Evolutionary conservation across 345 rosid genomes (phyloP), one percentile per base, ranked within the genome.

Genomic region (Linum usitatissimum): DNA sequence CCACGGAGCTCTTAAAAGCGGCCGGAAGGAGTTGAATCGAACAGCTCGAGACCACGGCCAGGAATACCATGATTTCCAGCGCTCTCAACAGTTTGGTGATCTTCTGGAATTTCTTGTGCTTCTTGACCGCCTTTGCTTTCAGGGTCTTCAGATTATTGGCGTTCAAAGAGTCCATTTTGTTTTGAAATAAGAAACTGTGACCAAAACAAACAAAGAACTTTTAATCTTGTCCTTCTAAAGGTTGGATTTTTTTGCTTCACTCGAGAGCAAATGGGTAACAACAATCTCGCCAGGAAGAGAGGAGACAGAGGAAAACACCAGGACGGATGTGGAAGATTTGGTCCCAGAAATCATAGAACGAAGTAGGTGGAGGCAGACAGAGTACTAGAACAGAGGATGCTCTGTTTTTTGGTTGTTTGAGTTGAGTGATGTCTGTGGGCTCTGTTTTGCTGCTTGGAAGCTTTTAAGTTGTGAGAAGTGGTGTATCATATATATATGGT

Each of bases 131-230:
- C 53, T 82, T 85, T 3, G 85, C 70, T 73, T 86, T 84, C 80
- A 69, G 78, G 55, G 77, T 62, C 70, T 81, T 85, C 45, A 83
- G 57, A 71, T 83, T 74, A 28, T 63, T 74, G 59, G 74, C 54
- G 62, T 78, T 64, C 63, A 86, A 68, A 0, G 96, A 66, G 62
- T 86, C 88, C 99, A 87, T 93, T 53, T 36, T 45, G 15, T 93
- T 53, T 36, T 45, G 15, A 12, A 23, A 23, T 23, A 23, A 23
- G 15, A 10, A 10, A 10, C 4, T 13, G 0, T 10, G 51, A 3
- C 4, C 15, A 12, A 42, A 45, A 45, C 14, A 45, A 45, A 15
- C 3, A 1, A 0, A 45, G 51, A 45, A 5, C 13, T 45, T 10
- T 45, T 45, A 2, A 10, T 45, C 4, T 45, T 45, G 17, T 7